Evolutionary conservation across 805 yeast genomes (phyloP).

Genomic region (Starmerella etchellsii): DNA sequence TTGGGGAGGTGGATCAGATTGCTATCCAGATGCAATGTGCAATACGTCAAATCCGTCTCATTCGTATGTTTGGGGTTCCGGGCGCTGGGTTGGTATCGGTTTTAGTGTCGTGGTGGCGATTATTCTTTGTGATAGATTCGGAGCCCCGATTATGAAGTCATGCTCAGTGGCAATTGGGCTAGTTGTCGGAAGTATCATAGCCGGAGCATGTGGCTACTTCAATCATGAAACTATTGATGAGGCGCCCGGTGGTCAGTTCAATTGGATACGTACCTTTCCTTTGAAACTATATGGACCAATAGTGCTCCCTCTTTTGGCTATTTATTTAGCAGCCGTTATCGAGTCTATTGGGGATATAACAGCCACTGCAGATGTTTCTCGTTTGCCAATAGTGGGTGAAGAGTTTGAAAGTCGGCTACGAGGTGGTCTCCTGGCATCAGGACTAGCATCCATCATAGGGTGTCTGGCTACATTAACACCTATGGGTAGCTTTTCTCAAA

Average conservation of each 20-base stretch:
- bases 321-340: conserved; percentile 72
- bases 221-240: conserved; percentile 40
- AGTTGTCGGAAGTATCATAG: conserved; percentile 80
- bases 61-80: conserved; percentile 67
- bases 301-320: conserved; percentile 73
- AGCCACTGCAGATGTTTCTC: conserved; percentile 84
- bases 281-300: conserved; percentile 70
- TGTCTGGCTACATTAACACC: conserved; percentile 80
- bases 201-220: conserved; percentile 82
- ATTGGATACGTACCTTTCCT: conserved; percentile 80
- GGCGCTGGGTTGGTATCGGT: conserved; percentile 76
- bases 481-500: conserved; percentile 84
- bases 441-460: conserved; percentile 63
- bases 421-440: conserved; percentile 88
- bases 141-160: conserved; percentile 87
- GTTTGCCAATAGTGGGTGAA: conserved; percentile 72
- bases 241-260: conserved; percentile 73
- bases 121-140: conserved; percentile 69
- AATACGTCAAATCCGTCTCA: conserved; percentile 42
- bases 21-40: conserved; percentile 25
- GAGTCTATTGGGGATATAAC: conserved; percentile 93
- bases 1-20: conserved; percentile 76
- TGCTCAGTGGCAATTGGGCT: conserved; percentile 84
- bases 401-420: conserved; percentile 73
- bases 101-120: conserved; percentile 67